Evolutionary conservation across 805 yeast species (phyloP).

Genomic region (Komagataella populi): DNA sequence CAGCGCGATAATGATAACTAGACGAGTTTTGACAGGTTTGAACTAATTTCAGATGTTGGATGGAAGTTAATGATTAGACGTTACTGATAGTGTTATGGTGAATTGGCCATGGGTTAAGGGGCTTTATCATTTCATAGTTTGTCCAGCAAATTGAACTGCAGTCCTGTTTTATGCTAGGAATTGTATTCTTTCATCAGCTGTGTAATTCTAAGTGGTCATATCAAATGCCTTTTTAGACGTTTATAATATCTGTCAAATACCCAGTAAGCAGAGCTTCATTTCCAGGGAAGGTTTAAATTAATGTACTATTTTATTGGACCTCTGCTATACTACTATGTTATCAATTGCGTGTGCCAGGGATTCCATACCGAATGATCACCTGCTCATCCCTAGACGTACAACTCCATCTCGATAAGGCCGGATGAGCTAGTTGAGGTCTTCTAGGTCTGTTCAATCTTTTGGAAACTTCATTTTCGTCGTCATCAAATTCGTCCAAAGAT

Average conservation of each 20-base stretch:
- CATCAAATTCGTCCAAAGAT: constrained; percentile 8
- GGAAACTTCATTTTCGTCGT: constrained; percentile 2
- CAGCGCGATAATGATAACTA: too few species aligned
- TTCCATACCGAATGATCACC: background rate
- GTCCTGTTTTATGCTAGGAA: too few species aligned
- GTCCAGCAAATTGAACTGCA: too few species aligned
- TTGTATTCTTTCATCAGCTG: too few species aligned
- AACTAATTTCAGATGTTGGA: background rate
- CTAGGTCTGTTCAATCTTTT: constrained; percentile 11
- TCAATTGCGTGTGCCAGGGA: background rate
- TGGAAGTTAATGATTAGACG: background rate
- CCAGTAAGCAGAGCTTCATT: too few species aligned
- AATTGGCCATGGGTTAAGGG: background rate
- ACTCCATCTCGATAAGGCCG: constrained; percentile 21
- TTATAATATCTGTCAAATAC: too few species aligned
- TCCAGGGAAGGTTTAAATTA: too few species aligned
- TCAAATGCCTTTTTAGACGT: too few species aligned
- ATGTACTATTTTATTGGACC: background rate
- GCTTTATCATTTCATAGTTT: background rate
- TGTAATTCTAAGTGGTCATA: too few species aligned
- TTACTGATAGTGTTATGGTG: too few species aligned
- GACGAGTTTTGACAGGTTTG: too few species aligned
- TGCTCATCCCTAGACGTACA: background rate
- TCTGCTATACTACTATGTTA: background rate
- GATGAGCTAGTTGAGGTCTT: constrained; percentile 23